phyloP scores from a whole-genome alignment of 768 basidiomycete genomes.

The Boletales sp. region DNA sequence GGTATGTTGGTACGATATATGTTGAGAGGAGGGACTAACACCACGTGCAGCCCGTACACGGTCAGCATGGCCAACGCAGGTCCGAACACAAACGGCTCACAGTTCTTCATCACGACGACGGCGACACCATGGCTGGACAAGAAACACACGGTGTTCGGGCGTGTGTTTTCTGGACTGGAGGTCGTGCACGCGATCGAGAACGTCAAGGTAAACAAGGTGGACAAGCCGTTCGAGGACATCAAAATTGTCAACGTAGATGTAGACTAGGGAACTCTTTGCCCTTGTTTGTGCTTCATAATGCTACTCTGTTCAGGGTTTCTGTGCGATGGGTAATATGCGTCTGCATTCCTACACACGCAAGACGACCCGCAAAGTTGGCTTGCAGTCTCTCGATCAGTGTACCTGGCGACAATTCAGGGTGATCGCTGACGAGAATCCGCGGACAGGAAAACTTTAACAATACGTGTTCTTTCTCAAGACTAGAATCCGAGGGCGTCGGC shows the following conservation, averaged over 20 bases:
- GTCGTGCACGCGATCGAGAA: constrained; percentile 91
- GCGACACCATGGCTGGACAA: constrained; percentile 92
- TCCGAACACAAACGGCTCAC: constrained; percentile 86
- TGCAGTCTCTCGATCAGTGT: constrained; percentile 30
- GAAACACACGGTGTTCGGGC: constrained; percentile 91
- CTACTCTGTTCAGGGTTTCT: constrained; percentile 45
- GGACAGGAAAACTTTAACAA: constrained; percentile 62
- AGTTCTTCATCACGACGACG: constrained; percentile 97
- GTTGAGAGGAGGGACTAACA: constrained; percentile 1
- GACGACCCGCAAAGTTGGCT: constrained; percentile 32
- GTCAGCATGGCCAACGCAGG: constrained; percentile 96
- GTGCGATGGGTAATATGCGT: constrained; percentile 29
- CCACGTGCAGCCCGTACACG: constrained; percentile 72
- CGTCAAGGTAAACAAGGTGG: constrained; percentile 76
- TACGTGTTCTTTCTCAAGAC: constrained; percentile 25
- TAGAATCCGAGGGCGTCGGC: background rate
- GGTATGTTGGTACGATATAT: constrained; percentile 41
- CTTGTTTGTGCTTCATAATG: constrained; percentile 32
- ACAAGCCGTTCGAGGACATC: constrained; percentile 92
- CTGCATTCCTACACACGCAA: constrained; percentile 22
- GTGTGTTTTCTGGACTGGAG: constrained; percentile 82
- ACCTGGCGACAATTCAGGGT: constrained; percentile 13
- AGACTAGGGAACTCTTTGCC: constrained; percentile 39
- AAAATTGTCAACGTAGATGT: constrained; percentile 81
- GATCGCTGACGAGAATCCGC: constrained; percentile 13